phyloP scores from a whole-genome alignment of 177 flowering plant genomes.

The Vitis hybrid region DNA sequence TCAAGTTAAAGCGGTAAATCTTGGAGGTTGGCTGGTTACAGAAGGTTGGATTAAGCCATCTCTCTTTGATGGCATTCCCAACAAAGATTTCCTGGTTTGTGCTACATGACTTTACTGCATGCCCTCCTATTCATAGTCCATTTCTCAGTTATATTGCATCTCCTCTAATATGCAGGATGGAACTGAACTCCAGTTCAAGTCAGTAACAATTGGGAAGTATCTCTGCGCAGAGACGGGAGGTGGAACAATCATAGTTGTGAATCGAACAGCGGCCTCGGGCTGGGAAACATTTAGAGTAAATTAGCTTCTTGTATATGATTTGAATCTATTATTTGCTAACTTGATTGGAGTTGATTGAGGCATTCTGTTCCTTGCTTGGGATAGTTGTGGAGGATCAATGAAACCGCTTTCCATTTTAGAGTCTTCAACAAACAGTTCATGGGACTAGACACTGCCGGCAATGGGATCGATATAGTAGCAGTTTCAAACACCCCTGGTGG shows the following conservation, averaged over 20 bases:
- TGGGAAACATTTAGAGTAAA: conserved; percentile 76
- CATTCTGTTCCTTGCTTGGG: background rate
- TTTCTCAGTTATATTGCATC: too few species aligned
- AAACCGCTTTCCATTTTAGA: conserved; percentile 41
- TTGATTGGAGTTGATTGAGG: background rate
- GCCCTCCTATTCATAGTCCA: background rate
- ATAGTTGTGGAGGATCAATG: conserved; percentile 70
- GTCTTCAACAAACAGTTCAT: conserved; percentile 46
- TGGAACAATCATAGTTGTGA: conserved; percentile 54
- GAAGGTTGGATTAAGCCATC: conserved; percentile 81
- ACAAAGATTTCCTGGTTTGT: conserved; percentile 63
- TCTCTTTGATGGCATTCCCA: conserved; percentile 69
- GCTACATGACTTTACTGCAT: background rate
- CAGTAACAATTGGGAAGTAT: conserved; percentile 49
- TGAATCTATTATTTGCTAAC: background rate
- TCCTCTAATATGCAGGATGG: conserved; percentile 47
- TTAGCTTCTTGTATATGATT: background rate
- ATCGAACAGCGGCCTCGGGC: conserved; percentile 48
- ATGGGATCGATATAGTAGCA: conserved; percentile 22
- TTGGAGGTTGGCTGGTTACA: conserved; percentile 71
- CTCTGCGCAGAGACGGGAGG: conserved; percentile 59
- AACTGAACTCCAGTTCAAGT: conserved; percentile 46
- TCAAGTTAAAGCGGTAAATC: conserved; percentile 51
- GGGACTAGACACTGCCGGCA: conserved; percentile 31
- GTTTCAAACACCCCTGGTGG: conserved; percentile 20